Evolutionary conservation across 306 rosid genomes (phyloP), one percentile per base, ranked within the genome.

Genomic region (Ormosia semicastrata): DNA sequence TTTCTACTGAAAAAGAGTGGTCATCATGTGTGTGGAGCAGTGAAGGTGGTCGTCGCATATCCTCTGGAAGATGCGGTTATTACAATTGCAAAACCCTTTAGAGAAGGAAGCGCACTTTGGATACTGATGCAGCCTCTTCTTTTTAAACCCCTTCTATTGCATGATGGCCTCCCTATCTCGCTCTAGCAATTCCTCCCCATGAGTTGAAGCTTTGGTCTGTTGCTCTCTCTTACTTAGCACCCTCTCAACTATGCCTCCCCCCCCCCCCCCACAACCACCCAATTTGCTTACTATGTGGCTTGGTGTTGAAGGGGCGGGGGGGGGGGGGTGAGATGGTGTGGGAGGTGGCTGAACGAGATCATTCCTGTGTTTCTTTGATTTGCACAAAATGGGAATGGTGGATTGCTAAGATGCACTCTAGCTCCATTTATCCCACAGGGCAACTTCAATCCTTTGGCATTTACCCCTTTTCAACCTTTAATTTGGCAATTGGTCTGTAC

Each of bases 381-480:
- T 64, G 73, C 69, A 77, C 74, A 76, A 70, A 62, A 77, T 32
- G 50, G 67, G 33, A 29, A 3, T 44, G 58, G 60, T 13, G 43
- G 72, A 44, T 56, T 82, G 40, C 24, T 67, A 80, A 32, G 36
- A n/a, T 1, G 39, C 14, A 49, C 30, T 2, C 50, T 9, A 14
- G 60, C 40, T 47, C 52, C 37, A 58, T 81, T 74, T 74, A 65
- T 68, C 43, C 86, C 81, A 71, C 81, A 78, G 88, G 88, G 86
- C 88, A 87, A 75, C 77, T 65, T 85, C 76, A 66, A 79, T 62
- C 83, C 87, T 85, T 88, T 88, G 88, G 91, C 90, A 82, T 49
- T 30, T 77, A 12, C 39, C 39, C 30, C 9, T 36, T 65, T 11
- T 24, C 33, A 4, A 34, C 8, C 30, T 29, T 37, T 34, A 7